phyloP scores from a whole-genome alignment of 176 grass and related monocot genomes.

The Phyllostachys edulis region DNA sequence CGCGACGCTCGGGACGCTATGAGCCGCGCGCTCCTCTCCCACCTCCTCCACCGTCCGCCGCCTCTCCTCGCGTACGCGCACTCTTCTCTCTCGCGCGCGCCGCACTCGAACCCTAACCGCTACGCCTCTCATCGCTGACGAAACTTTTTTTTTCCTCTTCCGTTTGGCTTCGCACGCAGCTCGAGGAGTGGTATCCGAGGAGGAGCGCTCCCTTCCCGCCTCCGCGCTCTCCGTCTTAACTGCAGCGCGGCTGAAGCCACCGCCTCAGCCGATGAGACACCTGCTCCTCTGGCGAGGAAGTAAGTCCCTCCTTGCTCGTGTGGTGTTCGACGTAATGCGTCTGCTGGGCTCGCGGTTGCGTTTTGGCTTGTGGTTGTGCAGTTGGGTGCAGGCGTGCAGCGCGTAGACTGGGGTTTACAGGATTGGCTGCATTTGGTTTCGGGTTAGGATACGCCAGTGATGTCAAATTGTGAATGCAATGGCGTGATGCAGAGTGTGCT shows the following conservation, averaged over 20 bases:
- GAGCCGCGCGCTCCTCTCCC: conserved; percentile 56
- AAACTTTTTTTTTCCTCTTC: background rate
- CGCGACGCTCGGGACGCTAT: conserved; percentile 28
- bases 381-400: background rate
- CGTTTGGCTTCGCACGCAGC: conserved; percentile 29
- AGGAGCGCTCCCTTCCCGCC: conserved; percentile 27
- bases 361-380: background rate
- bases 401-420: background rate
- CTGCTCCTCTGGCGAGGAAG: conserved; percentile 39
- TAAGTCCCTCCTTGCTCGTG: conserved; percentile 15
- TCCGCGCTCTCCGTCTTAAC: conserved; percentile 25
- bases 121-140: background rate
- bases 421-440: background rate
- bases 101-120: background rate
- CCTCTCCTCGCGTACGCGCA: conserved; percentile 42
- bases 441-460: background rate
- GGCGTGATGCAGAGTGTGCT: background rate
- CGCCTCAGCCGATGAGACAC: conserved; percentile 16
- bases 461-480: background rate
- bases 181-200: conserved; percentile 29
- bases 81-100: background rate
- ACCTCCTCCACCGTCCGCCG: conserved; percentile 52
- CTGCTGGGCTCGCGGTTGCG: background rate
- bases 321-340: conserved; percentile 43
- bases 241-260: conserved; percentile 29